Conservation (phyloP, 2,329 filamentous ascomycete genomes). For the Coleophoma cylindrospora region DNA sequence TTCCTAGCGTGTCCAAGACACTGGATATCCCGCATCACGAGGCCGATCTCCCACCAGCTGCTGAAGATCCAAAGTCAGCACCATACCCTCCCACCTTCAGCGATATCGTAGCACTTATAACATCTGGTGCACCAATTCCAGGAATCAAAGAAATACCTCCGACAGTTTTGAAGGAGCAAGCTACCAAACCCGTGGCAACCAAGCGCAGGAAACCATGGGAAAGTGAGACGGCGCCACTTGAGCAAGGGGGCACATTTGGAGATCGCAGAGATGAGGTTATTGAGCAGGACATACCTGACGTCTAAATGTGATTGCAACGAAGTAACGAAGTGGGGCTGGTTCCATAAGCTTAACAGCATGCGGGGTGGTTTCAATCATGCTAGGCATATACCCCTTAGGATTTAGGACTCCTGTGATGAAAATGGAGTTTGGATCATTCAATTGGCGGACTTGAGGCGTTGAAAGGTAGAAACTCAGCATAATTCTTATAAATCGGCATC, state of each 20-base stretch:
- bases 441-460: too few relatives aligned
- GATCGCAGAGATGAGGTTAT: conserved; percentile 20
- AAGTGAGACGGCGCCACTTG: conserved; percentile 39
- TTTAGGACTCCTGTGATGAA: too few relatives aligned
- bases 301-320: too few relatives aligned
- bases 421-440: too few relatives aligned
- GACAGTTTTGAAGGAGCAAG: conserved; percentile 68
- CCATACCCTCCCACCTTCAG: conserved; percentile 80
- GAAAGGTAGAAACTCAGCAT: too few relatives aligned
- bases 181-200: conserved; percentile 30
- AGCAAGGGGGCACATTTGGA: conserved; percentile 27
- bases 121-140: conserved; percentile 75
- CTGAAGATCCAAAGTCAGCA: conserved; percentile 39
- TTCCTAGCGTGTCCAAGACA: conserved; percentile 7
- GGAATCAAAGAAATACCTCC: conserved; percentile 85
- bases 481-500: too few relatives aligned
- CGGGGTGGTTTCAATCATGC: too few relatives aligned
- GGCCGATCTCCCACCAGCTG: neutral
- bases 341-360: too few relatives aligned
- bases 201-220: conserved; percentile 73
- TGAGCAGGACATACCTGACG: conserved; percentile 21
- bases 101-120: conserved; percentile 80
- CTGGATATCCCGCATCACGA: conserved; percentile 3
- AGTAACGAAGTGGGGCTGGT: too few relatives aligned
- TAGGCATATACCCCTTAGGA: too few relatives aligned